phyloP scores from a whole-genome alignment of 192 early-diverging fungal genomes.

The Geosiphon pyriformis region DNA sequence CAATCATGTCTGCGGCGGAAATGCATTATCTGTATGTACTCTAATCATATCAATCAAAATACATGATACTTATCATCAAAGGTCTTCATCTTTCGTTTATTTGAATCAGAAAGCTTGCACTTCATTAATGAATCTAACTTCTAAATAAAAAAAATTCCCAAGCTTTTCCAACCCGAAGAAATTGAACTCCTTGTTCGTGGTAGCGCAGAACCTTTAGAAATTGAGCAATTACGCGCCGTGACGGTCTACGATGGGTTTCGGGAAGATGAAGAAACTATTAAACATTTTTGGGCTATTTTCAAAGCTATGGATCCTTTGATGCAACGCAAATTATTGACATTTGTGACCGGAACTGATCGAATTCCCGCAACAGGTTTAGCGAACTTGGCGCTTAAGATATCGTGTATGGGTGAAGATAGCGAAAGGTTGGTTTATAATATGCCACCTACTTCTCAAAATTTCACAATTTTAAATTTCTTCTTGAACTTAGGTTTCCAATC shows the following conservation, averaged over 20 bases:
- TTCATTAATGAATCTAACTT: too few relatives aligned
- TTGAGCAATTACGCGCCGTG: conserved; percentile 46
- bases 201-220: conserved; percentile 59
- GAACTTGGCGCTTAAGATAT: conserved; percentile 63
- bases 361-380: conserved; percentile 75
- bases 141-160: conserved; percentile 9
- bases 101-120: too few relatives aligned
- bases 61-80: too few relatives aligned
- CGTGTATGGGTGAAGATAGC: conserved; percentile 52
- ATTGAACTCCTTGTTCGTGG: conserved; percentile 88
- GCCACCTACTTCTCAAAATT: background rate
- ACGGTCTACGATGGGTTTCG: conserved; percentile 61
- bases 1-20: conserved; percentile 81
- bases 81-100: too few relatives aligned
- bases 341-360: conserved; percentile 90
- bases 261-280: conserved; percentile 47
- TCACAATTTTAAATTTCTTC: background rate
- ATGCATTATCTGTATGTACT: conserved; percentile 60
- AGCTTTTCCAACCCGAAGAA: conserved; percentile 85
- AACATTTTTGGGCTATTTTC: conserved; percentile 77
- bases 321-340: conserved; percentile 74
- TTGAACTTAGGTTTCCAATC: conserved; percentile 60
- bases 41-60: too few relatives aligned
- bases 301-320: conserved; percentile 56
- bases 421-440: conserved; percentile 27